Percentiles rank a stretch among this genome's conserved stretches.
phyloP scores from a whole-genome alignment of 148 eudicot species.

The Diospyros kaki region DNA sequence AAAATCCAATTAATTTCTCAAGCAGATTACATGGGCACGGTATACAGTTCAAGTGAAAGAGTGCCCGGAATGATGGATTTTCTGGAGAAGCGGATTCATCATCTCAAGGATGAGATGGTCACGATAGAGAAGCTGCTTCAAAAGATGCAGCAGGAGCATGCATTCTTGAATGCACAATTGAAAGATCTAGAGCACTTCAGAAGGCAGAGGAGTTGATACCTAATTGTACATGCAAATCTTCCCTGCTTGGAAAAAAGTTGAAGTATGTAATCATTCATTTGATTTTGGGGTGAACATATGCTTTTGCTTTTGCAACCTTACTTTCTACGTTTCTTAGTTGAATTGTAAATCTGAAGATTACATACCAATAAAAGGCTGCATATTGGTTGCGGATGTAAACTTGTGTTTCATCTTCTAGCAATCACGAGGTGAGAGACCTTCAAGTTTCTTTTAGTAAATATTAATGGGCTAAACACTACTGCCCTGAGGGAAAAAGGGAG shows the following conservation, averaged over 20 bases:
- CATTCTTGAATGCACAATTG: slow-evolving; percentile 46
- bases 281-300: background rate
- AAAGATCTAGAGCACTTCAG: slow-evolving; percentile 46
- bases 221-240: background rate
- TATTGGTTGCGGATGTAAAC: background rate
- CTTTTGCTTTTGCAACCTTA: background rate
- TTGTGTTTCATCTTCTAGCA: background rate
- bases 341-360: background rate
- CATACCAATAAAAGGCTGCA: background rate
- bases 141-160: slow-evolving; percentile 66
- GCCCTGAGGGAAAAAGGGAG: too few relatives aligned
- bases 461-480: too few relatives aligned
- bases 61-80: slow-evolving; percentile 44
- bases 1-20: slow-evolving; percentile 58
- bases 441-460: too few relatives aligned
- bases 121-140: slow-evolving; percentile 66
- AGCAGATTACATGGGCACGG: slow-evolving; percentile 21
- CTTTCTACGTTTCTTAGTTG: background rate
- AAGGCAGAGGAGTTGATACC: slow-evolving; percentile 20
- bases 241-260: too few relatives aligned
- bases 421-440: background rate
- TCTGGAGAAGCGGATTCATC: slow-evolving; percentile 63
- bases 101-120: slow-evolving; percentile 83
- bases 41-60: slow-evolving; percentile 29
- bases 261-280: background rate